Percentiles rank a stretch among this genome's conserved stretches.
Evolutionary conservation across 1,139 yeast genomes (phyloP).

Genomic region (Wickerhamiella pararugosa): DNA sequence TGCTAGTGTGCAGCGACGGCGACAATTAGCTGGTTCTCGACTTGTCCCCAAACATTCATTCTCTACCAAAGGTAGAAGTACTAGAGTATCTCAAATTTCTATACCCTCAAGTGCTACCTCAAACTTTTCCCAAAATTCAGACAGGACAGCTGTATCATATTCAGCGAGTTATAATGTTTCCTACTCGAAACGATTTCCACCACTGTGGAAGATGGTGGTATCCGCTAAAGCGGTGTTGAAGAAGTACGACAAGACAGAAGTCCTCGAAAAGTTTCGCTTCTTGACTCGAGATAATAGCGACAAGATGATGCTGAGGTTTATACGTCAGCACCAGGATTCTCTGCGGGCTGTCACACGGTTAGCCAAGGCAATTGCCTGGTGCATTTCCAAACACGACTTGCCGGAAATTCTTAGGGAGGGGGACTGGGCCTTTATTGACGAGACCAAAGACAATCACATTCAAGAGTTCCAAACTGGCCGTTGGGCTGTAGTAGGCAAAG

Average conservation of each 20-base stretch:
- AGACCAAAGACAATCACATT: constrained; percentile 2
- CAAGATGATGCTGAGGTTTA: constrained; percentile 4
- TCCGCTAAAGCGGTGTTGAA: neutral
- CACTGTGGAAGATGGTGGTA: too few species aligned
- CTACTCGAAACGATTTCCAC: too few species aligned
- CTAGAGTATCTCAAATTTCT: too few species aligned
- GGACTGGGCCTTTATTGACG: constrained; percentile 1
- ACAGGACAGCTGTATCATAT: too few species aligned
- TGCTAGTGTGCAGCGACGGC: too few species aligned
- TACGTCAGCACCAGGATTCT: constrained; percentile 1
- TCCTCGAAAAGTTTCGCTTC: constrained; percentile 3
- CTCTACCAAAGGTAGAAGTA: too few species aligned
- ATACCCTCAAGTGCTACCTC: too few species aligned
- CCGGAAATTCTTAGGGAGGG: constrained; percentile 3
- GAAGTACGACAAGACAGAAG: neutral
- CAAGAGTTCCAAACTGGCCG: constrained; percentile 4
- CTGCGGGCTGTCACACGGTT: neutral
- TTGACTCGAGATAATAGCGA: constrained; percentile 4
- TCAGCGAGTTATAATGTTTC: too few species aligned
- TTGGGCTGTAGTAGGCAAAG: constrained; percentile 2
- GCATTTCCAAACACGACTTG: neutral
- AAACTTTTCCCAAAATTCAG: too few species aligned
- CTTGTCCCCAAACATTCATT: too few species aligned
- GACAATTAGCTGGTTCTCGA: too few species aligned
- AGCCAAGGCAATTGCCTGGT: constrained; percentile 2